Conservation (phyloP, 2,329 filamentous ascomycete genomes). For the Ophiostoma angusticollis region DNA sequence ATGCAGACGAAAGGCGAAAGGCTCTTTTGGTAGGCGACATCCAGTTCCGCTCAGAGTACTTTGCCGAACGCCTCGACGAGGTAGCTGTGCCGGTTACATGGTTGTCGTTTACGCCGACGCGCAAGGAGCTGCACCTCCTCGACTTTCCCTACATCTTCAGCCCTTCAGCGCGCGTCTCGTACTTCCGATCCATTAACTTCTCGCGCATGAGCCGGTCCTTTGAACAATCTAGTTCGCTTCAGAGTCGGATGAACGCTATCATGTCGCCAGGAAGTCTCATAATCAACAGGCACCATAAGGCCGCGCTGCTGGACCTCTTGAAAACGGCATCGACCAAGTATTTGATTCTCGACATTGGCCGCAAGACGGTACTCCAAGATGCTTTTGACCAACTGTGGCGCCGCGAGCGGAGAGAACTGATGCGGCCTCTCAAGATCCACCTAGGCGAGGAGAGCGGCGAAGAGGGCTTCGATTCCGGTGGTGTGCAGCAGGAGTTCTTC, state of each 20-base stretch:
- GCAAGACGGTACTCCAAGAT: slow-evolving; percentile 56
- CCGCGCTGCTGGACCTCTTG: slow-evolving; percentile 49
- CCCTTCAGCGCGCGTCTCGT: slow-evolving; percentile 58
- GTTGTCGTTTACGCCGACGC: slow-evolving; percentile 48
- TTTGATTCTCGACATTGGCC: slow-evolving; percentile 54
- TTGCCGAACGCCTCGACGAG: slow-evolving; percentile 63
- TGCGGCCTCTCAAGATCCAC: slow-evolving; percentile 77
- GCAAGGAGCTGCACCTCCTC: slow-evolving; percentile 58
- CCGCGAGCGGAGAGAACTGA: slow-evolving; percentile 65
- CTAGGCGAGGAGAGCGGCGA: slow-evolving; percentile 74
- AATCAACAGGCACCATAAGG: slow-evolving; percentile 44
- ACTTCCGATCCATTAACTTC: slow-evolving; percentile 82
- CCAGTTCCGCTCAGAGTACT: slow-evolving; percentile 62
- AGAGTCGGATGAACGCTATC: slow-evolving; percentile 42
- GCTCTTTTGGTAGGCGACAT: slow-evolving; percentile 51
- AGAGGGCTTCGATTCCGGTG: slow-evolving; percentile 83
- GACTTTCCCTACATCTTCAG: slow-evolving; percentile 73
- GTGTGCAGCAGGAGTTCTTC: slow-evolving; percentile 95
- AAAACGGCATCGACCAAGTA: slow-evolving; percentile 57
- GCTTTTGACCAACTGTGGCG: slow-evolving; percentile 84
- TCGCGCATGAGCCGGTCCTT: slow-evolving; percentile 71
- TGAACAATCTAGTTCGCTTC: slow-evolving; percentile 51
- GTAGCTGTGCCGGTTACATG: slow-evolving; percentile 63
- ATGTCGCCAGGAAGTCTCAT: slow-evolving; percentile 42
- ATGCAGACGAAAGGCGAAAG: slow-evolving; percentile 47